Percentiles rank a stretch among this genome's conserved stretches.
These are phyloP conservation scores for Cryptococcus hybrid DNA, from an alignment of 1,284 basidiomycete species.

Conservation along the genomic window DNA sequence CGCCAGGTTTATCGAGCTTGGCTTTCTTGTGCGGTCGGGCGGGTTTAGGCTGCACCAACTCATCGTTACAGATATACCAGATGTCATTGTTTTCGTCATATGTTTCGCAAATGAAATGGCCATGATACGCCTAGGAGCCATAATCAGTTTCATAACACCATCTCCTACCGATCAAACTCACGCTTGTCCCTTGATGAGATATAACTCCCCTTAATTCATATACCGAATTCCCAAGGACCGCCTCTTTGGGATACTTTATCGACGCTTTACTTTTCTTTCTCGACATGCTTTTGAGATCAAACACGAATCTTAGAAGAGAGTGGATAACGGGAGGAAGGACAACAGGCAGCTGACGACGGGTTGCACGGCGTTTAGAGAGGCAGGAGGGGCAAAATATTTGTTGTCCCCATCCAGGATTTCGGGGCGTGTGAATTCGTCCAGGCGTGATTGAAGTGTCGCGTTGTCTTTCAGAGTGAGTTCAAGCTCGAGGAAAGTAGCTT, in stretches of 20 bases:
- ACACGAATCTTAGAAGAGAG: slow-evolving; percentile 83
- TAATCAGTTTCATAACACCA: background rate
- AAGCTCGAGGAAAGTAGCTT: slow-evolving; percentile 67
- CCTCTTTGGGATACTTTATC: slow-evolving; percentile 72
- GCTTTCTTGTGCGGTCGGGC: slow-evolving; percentile 21
- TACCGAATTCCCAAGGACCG: slow-evolving; percentile 53
- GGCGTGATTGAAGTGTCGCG: slow-evolving; percentile 65
- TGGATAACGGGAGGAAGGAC: slow-evolving; percentile 75
- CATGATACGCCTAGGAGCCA: slow-evolving; percentile 71
- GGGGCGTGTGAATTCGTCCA: slow-evolving; percentile 61
- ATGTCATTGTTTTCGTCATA: slow-evolving; percentile 63
- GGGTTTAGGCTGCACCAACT: slow-evolving; percentile 45
- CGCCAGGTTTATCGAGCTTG: slow-evolving; percentile 10
- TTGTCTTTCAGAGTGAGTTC: slow-evolving; percentile 74
- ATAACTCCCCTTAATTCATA: slow-evolving; percentile 82
- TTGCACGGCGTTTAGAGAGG: slow-evolving; percentile 67
- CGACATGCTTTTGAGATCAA: slow-evolving; percentile 69
- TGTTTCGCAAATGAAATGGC: slow-evolving; percentile 88
- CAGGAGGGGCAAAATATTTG: slow-evolving; percentile 77
- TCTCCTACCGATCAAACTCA: slow-evolving; percentile 17
- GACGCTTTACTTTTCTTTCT: slow-evolving; percentile 78
- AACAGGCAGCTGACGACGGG: slow-evolving; percentile 65
- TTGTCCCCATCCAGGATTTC: slow-evolving; percentile 79
- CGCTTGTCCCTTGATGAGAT: slow-evolving; percentile 69
- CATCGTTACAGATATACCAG: slow-evolving; percentile 93